Percentiles rank a stretch among this genome's conserved stretches.
phyloP scores from a whole-genome alignment of 1,139 yeast species.

The Pichia kudriavzevii region DNA sequence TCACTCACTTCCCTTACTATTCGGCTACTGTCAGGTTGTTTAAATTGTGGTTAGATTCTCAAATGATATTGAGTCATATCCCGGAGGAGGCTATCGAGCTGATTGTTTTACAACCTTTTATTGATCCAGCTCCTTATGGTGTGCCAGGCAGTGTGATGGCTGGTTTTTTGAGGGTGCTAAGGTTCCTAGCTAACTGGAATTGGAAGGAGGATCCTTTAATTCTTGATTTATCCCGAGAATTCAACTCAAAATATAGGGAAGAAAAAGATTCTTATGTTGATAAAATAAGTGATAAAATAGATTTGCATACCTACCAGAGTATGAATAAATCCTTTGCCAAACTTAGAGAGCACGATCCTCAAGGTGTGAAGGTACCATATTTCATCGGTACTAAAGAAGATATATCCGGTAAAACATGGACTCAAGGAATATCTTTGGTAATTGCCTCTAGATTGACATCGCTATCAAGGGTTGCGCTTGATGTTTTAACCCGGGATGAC shows the following conservation, averaged over 20 bases:
- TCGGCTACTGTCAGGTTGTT: slow-evolving; percentile 78
- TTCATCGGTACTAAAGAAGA: slow-evolving; percentile 80
- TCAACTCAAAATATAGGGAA: slow-evolving; percentile 14
- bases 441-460: slow-evolving; percentile 86
- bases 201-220: slow-evolving; percentile 87
- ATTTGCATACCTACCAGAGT: slow-evolving; percentile 53
- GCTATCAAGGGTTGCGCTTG: slow-evolving; percentile 67
- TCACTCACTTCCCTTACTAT: slow-evolving; percentile 66
- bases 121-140: slow-evolving; percentile 76
- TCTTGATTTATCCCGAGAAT: slow-evolving; percentile 57
- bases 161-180: slow-evolving; percentile 72
- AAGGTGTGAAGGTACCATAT: slow-evolving; percentile 68
- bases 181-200: slow-evolving; percentile 77
- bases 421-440: slow-evolving; percentile 56
- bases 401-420: slow-evolving; percentile 77
- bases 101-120: slow-evolving; percentile 74
- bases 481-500: slow-evolving; percentile 31
- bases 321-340: slow-evolving; percentile 58
- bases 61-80: slow-evolving; percentile 58
- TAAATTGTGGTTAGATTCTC: slow-evolving; percentile 80
- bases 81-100: slow-evolving; percentile 76
- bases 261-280: slow-evolving; percentile 34
- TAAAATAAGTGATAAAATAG: slow-evolving; percentile 54
- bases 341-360: slow-evolving; percentile 71
- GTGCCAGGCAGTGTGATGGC: slow-evolving; percentile 71